These are phyloP conservation scores for Tuber borchii DNA, from an alignment of 495 filamentous ascomycete species.

Conservation along the genomic window DNA sequence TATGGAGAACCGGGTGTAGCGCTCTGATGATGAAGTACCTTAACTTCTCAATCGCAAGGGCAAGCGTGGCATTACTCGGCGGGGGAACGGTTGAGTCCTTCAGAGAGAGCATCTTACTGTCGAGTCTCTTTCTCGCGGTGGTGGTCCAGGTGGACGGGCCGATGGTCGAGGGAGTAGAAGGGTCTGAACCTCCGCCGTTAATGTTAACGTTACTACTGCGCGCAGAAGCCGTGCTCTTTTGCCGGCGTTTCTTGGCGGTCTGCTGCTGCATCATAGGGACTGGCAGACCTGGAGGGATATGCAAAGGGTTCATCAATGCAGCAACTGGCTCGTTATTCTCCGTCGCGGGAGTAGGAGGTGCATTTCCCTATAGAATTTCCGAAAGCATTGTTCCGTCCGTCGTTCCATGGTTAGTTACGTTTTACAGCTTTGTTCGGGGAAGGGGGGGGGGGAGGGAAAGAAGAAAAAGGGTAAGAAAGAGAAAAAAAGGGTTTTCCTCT, in stretches of 20 bases:
- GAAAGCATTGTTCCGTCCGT: not conserved
- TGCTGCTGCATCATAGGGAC: conserved; percentile 33
- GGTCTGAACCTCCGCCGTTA: conserved; percentile 20
- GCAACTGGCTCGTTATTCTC: conserved; percentile 29
- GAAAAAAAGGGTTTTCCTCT: not conserved
- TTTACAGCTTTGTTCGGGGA: not conserved
- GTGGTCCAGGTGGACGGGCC: conserved; percentile 29
- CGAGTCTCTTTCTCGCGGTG: conserved; percentile 31
- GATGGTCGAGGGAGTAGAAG: conserved; percentile 30
- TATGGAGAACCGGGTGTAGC: conserved; percentile 27
- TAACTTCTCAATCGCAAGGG: conserved; percentile 29
- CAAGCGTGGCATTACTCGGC: conserved; percentile 20
- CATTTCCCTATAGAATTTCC: conserved; percentile 14
- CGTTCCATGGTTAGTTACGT: not conserved
- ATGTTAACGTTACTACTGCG: conserved; percentile 30
- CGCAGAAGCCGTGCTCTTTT: conserved; percentile 21
- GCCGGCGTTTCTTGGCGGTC: conserved; percentile 18
- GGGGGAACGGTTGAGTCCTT: conserved; percentile 35
- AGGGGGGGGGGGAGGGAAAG: not conserved
- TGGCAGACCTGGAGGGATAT: conserved; percentile 30
- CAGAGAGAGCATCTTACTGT: conserved; percentile 35
- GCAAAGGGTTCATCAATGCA: conserved; percentile 32
- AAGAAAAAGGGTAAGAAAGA: not conserved
- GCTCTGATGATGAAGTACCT: conserved; percentile 34
- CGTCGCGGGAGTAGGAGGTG: conserved; percentile 35